A percentile compares a stretch with the other conserved stretches of the same genome.
Evolutionary conservation across 768 basidiomycete genomes (phyloP).

Genomic region (Pholiota conissans): DNA sequence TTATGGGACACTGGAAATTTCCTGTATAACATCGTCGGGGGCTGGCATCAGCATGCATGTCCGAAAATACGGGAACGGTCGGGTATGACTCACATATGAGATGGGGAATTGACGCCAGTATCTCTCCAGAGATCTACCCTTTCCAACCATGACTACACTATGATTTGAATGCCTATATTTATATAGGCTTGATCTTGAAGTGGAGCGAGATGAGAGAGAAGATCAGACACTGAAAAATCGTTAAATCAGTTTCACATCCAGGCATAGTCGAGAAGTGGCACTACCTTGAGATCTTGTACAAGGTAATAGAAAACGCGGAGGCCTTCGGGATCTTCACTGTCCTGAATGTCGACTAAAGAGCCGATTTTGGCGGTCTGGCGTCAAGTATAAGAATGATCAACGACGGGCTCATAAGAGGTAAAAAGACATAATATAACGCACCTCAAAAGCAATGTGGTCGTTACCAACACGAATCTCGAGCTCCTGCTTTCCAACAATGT

Average conservation of each 20-base stretch:
- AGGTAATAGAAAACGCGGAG: conserved; percentile 98
- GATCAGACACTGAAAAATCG: conserved; percentile 76
- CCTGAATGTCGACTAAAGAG: conserved; percentile 93
- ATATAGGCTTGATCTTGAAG: conserved; percentile 99
- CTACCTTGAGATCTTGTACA: conserved; percentile 94
- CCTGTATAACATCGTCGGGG: background rate
- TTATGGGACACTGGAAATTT: conserved; percentile 13
- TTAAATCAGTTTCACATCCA: background rate
- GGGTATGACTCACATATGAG: conserved; percentile 1
- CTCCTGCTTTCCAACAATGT: conserved; percentile 98
- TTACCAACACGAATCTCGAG: conserved; percentile 92
- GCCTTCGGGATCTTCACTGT: conserved; percentile 96
- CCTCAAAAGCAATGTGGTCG: conserved; percentile 97
- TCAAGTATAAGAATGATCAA: background rate
- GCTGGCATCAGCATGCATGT: background rate
- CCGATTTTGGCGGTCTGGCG: conserved; percentile 97
- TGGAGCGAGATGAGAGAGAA: conserved; percentile 98
- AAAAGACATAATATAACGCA: conserved; percentile 33
- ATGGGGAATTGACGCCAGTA: conserved; percentile 8
- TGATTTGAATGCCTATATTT: conserved; percentile 21
- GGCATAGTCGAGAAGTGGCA: conserved; percentile 16
- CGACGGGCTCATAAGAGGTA: background rate
- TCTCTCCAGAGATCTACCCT: conserved; percentile 8
- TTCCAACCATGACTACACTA: conserved; percentile 11
- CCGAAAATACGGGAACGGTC: background rate